phyloP scores from a whole-genome alignment of 2,329 filamentous ascomycete species.

The Exophiala phaeomuriformis region DNA sequence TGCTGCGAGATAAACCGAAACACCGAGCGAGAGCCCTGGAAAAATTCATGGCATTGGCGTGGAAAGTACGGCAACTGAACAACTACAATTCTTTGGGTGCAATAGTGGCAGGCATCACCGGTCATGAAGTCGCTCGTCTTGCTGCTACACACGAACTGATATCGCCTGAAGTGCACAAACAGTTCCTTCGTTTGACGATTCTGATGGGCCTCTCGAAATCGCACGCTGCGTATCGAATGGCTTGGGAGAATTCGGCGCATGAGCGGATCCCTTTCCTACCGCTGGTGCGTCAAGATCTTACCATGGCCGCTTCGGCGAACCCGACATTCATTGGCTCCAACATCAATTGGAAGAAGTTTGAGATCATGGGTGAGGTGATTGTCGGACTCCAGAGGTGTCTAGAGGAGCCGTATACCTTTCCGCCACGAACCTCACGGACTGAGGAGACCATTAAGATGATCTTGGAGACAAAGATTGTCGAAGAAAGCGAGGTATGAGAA shows the following conservation, averaged over 20 bases:
- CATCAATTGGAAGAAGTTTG: conserved; percentile 98
- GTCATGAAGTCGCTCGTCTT: conserved; percentile 76
- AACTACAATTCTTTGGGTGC: conserved; percentile 98
- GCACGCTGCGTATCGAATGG: conserved; percentile 89
- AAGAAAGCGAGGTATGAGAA: conserved; percentile 73
- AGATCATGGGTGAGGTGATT: conserved; percentile 87
- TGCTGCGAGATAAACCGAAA: conserved; percentile 91
- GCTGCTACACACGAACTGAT: conserved; percentile 71
- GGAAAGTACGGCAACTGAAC: conserved; percentile 78
- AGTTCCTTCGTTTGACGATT: conserved; percentile 80
- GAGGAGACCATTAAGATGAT: conserved; percentile 67
- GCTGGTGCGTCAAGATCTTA: conserved; percentile 78
- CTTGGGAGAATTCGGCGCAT: conserved; percentile 89
- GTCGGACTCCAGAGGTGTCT: conserved; percentile 88
- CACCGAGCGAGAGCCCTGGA: conserved; percentile 85
- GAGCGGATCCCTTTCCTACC: conserved; percentile 92
- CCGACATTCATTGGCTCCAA: conserved; percentile 73
- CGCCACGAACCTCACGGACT: conserved; percentile 43
- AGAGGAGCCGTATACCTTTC: conserved; percentile 68
- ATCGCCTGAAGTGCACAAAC: conserved; percentile 63
- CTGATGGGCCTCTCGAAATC: conserved; percentile 91
- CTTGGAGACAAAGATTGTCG: conserved; percentile 70
- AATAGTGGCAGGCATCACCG: conserved; percentile 85
- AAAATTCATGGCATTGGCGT: conserved; percentile 88
- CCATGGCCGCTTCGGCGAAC: conserved; percentile 87